A percentile compares a stretch with the other conserved stretches of the same genome.
These are phyloP conservation scores for Gaeumannomyces sp. DNA, from an alignment of 2,329 filamentous ascomycete species.

Conservation along the genomic window DNA sequence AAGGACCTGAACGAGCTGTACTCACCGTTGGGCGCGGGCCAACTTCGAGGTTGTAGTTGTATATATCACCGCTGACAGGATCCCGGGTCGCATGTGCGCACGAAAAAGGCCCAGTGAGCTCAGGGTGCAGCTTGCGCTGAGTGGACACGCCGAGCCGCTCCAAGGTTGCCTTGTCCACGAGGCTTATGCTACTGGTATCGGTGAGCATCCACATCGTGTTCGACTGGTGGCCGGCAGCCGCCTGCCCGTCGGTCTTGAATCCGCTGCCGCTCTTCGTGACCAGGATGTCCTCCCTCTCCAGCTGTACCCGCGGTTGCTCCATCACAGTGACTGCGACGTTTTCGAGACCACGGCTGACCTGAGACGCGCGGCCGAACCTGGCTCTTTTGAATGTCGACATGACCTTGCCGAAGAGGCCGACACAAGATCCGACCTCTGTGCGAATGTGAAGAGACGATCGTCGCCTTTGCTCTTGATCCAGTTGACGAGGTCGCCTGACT, in stretches of 20 bases:
- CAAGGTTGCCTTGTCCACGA: conserved; percentile 63
- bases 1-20: too few species aligned
- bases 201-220: conserved; percentile 46
- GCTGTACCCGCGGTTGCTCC: not conserved
- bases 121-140: conserved; percentile 59
- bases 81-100: conserved; percentile 69
- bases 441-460: conserved; percentile 57
- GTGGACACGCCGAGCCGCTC: conserved; percentile 61
- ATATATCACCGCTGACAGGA: conserved; percentile 66
- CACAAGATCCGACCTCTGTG: conserved; percentile 64
- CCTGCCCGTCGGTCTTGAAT: conserved; percentile 10
- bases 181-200: conserved; percentile 51
- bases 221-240: conserved; percentile 28
- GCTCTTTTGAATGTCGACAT: conserved; percentile 50
- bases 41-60: conserved; percentile 74
- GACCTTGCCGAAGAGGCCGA: conserved; percentile 65
- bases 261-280: not conserved
- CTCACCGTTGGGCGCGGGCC: conserved; percentile 37
- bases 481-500: conserved; percentile 57
- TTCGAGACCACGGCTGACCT: not conserved
- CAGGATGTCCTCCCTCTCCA: not conserved
- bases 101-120: conserved; percentile 59
- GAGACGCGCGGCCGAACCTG: not conserved
- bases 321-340: conserved; percentile 5
- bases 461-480: conserved; percentile 54